Evolutionary conservation across 352 stramenopile genomes (phyloP).

Genomic region (Phytopythium kandeliae): DNA sequence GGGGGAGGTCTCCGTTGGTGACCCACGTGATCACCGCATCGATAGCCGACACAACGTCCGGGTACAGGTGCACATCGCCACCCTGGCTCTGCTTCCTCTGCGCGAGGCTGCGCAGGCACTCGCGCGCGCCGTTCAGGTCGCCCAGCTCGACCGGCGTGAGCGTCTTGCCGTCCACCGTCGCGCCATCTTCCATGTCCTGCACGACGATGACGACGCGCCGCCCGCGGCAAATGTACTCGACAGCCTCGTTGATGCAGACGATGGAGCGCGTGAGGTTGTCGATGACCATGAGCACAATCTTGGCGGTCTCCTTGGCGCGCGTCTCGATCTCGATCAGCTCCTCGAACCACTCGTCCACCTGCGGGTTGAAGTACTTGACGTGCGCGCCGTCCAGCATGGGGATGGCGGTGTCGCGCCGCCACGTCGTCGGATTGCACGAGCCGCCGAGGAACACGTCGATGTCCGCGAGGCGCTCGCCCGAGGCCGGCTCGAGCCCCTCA

Average conservation of each 20-base stretch:
- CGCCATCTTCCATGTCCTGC: conserved; percentile 57
- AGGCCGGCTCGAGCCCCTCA: conserved; percentile 30
- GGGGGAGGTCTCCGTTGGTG: conserved; percentile 36
- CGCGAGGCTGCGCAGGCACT: conserved; percentile 70
- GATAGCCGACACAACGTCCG: conserved; percentile 38
- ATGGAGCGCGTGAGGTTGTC: conserved; percentile 73
- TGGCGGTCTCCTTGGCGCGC: conserved; percentile 72
- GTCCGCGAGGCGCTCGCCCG: conserved; percentile 22
- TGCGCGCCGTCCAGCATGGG: conserved; percentile 57
- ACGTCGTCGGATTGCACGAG: conserved; percentile 88
- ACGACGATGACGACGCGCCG: conserved; percentile 75
- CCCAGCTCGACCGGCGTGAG: conserved; percentile 61
- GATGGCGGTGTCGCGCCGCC: conserved; percentile 72
- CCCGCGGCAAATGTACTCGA: conserved; percentile 82
- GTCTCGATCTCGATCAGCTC: conserved; percentile 82
- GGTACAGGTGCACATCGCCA: conserved; percentile 37
- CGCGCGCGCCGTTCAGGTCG: conserved; percentile 77
- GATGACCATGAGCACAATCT: conserved; percentile 85
- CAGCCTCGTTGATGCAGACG: conserved; percentile 83
- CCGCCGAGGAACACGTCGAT: conserved; percentile 79
- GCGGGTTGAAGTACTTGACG: conserved; percentile 85
- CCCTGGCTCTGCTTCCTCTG: conserved; percentile 13
- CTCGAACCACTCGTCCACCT: conserved; percentile 87
- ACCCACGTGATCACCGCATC: conserved; percentile 46
- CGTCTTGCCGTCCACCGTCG: conserved; percentile 38